These are phyloP conservation scores for Fulvia fulva DNA, from an alignment of 2,329 filamentous ascomycete genomes.

Conservation along the genomic window DNA sequence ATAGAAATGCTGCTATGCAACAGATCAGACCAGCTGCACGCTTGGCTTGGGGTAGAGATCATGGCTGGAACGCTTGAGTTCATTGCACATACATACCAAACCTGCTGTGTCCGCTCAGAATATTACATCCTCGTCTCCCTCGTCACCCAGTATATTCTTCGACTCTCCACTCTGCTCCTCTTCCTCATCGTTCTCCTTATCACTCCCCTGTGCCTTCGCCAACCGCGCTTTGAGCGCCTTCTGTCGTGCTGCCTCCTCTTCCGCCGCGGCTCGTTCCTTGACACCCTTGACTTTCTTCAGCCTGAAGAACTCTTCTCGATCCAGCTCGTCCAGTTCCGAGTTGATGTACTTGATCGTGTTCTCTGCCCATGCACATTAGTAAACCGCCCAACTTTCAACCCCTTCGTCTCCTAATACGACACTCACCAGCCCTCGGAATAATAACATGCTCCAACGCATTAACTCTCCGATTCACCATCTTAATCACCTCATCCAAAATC, in stretches of 20 bases:
- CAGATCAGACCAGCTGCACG: no score
- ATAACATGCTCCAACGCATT: constrained; percentile 55
- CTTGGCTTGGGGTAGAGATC: no score
- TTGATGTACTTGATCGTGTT: constrained; percentile 99
- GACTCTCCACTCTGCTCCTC: constrained; percentile 16
- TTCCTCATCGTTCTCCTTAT: constrained; percentile 30
- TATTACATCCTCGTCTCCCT: constrained; percentile 32
- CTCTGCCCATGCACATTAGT: constrained; percentile 62
- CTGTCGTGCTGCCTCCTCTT: constrained; percentile 32
- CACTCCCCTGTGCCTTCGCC: constrained; percentile 14
- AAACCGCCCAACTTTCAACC: background rate
- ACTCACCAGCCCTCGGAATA: background rate
- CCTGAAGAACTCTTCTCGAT: constrained; percentile 96
- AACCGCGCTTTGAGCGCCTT: constrained; percentile 20
- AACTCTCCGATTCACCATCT: constrained; percentile 96
- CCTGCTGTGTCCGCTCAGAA: constrained; percentile 13
- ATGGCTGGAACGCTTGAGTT: background rate
- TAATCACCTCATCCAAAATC: constrained; percentile 97
- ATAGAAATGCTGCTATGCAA: no score
- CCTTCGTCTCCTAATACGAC: background rate
- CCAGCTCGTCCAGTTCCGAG: constrained; percentile 93
- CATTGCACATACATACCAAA: constrained; percentile 1
- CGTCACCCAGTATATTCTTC: constrained; percentile 35
- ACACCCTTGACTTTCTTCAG: constrained; percentile 87
- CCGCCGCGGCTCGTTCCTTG: constrained; percentile 53